Evolutionary conservation across 441 rosid genomes (phyloP), one percentile per base, ranked within the genome.

Genomic region (Dalechampia spathulata): DNA sequence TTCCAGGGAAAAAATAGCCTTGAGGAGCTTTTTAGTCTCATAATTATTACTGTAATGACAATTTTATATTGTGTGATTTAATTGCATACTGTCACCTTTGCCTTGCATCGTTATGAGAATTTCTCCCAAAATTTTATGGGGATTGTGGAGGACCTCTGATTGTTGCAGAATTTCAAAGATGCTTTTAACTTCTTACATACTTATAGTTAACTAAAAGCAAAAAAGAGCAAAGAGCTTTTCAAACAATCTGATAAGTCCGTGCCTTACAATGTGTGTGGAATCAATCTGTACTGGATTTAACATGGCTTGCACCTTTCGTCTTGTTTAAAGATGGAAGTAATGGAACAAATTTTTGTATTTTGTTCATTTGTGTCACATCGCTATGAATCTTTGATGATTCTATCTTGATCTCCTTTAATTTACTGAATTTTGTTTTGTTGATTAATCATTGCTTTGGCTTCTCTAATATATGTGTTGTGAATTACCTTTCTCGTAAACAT

Each of bases 401-500:
- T 6, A n/a, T 12, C 20, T 5, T 26, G 28, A 6, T 32, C 51
- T 49, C 9, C 41, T 52, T 21, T 37, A 38, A 15, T 27, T 38
- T 13, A 5, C 19, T 17, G 42, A 15, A 41, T 56, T 32, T 43
- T 40, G 19, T 56, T 20, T 48, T 39, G 14, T 40, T 39, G 4
- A 22, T 17, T 21, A 10, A 16, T 41, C 10, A n/a, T 3, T n/a
- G 7, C 15, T 52, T 51, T 20, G 43, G 41, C 20, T 32, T 57
- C 17, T 58, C 52, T 59, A 41, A 62, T 44, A 42, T 51, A 21
- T 50, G 32, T 50, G 32, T 26, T 42, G 25, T 56, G 60, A 20
- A 38, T 61, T 58, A 60, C 58, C 48, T 60, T 56, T 72, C 57
- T 68, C 68, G 30, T 57, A 55, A n/a, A 55, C 73, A 41, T 78